Evolutionary conservation across 2,329 filamentous ascomycete genomes (phyloP).

Genomic region (Arthroderma uncinatum): DNA sequence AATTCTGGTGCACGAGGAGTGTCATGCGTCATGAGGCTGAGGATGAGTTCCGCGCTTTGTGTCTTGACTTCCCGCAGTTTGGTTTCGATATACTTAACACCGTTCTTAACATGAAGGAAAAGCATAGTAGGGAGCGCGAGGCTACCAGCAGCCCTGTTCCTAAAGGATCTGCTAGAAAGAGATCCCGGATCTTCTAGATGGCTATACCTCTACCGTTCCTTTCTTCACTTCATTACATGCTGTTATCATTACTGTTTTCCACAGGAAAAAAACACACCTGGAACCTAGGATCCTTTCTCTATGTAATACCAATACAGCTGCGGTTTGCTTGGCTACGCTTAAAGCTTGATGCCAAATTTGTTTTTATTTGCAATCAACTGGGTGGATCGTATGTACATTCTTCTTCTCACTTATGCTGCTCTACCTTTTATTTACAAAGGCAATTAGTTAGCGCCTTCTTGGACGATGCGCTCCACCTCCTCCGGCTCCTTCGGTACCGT

Average conservation of each 20-base stretch:
- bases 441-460: slow-evolving; percentile 6
- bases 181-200: slow-evolving; percentile 16
- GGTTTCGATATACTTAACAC: slow-evolving; percentile 77
- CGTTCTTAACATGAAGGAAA: slow-evolving; percentile 37
- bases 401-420: not conserved
- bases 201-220: not conserved
- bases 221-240: not conserved
- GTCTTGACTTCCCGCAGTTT: slow-evolving; percentile 82
- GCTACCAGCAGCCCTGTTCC: slow-evolving; percentile 22
- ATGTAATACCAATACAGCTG: slow-evolving; percentile 1
- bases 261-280: not conserved
- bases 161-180: slow-evolving; percentile 32
- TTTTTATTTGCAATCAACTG: not conserved
- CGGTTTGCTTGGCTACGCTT: not conserved
- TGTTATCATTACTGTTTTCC: not conserved
- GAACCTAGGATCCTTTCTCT: not conserved
- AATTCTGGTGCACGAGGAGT: slow-evolving; percentile 74
- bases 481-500: slow-evolving; percentile 61
- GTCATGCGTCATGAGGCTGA: slow-evolving; percentile 76
- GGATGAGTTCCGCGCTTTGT: slow-evolving; percentile 71
- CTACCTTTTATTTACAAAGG: not conserved
- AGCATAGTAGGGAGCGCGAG: slow-evolving; percentile 29
- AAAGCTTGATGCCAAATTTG: not conserved
- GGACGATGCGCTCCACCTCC: slow-evolving; percentile 46
- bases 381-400: slow-evolving; percentile 3